phyloP scores from a whole-genome alignment of 2,329 filamentous ascomycete genomes.

The Paracorniculantispora psalliotae region DNA sequence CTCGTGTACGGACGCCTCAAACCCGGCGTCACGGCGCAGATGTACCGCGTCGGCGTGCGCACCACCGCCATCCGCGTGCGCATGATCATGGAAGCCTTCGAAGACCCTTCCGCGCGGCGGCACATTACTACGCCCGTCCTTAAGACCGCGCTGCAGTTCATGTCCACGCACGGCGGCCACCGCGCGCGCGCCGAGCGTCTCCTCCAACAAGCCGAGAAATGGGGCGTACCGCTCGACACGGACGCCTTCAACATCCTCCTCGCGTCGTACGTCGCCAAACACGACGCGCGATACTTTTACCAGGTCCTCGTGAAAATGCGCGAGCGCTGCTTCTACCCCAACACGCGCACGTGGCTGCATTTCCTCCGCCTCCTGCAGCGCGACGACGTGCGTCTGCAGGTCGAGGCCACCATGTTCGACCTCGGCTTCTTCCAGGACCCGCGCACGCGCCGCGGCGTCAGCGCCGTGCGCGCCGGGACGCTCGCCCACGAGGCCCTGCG shows the following conservation, averaged over 20 bases:
- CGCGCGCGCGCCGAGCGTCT: conserved; percentile 31
- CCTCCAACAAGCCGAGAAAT: conserved; percentile 31
- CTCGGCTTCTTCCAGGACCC: conserved; percentile 38
- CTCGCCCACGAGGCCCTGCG: conserved; percentile 40
- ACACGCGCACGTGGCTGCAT: conserved; percentile 43
- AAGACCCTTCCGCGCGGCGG: conserved; percentile 27
- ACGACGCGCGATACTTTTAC: conserved; percentile 38
- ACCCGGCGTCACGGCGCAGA: conserved; percentile 25
- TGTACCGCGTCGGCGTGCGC: conserved; percentile 30
- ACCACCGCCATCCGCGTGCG: conserved; percentile 35
- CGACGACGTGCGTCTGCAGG: conserved; percentile 47
- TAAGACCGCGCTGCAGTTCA: conserved; percentile 41
- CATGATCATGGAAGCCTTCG: conserved; percentile 36
- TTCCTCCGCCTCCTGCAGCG: conserved; percentile 52
- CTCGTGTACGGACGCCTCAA: conserved; percentile 36
- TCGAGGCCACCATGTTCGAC: conserved; percentile 43
- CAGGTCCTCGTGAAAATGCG: conserved; percentile 37
- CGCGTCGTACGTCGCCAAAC: conserved; percentile 33
- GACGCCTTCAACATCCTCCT: conserved; percentile 46
- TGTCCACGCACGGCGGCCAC: conserved; percentile 32
- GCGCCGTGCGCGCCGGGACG: conserved; percentile 37
- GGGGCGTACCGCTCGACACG: conserved; percentile 39
- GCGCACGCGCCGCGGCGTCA: conserved; percentile 32
- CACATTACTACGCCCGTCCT: conserved; percentile 36
- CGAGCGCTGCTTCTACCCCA: conserved; percentile 32